Evolutionary conservation across 805 yeast species (phyloP), one percentile per base, ranked within the genome.

Genomic region (Ogataea chonburiensis): DNA sequence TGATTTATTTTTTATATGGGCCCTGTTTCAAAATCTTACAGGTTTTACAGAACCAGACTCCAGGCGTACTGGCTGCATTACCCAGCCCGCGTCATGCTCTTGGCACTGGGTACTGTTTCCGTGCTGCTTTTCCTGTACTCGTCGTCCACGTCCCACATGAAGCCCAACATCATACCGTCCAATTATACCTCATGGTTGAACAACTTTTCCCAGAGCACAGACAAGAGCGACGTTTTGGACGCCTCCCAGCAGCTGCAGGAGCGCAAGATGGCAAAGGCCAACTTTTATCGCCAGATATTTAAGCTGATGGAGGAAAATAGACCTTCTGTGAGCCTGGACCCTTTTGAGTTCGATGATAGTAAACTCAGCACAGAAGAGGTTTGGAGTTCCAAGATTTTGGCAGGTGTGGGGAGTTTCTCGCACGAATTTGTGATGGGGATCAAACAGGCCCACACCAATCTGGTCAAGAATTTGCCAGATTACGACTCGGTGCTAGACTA

Each of bases 401-500:
- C 45, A 11, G 24, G 27, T 17, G 29, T 48, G 13, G 50, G 48
- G 15, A 32, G 35, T 24, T 51, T 48, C 17, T 25, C 55, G 11
- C 20, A 21, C 12, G 54, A 50, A 3, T 53, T 53, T 28, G 26
- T 51, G 8, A 34, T 28, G 28, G 49, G 73, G 18, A 56, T 60
- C 8, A 60, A 60, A 3, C 53, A 53, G 0, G 75, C 75, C 40
- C 56, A 51, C 38, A 17, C 40, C 2, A 30, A 29, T 9, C 43
- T 40, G 12, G 52, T 75, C 17, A 48, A 50, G 2, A 55, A 64
- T n/a, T 31, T 72, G 68, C 32, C 68, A 65, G 39, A 56, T 49
- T 21, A 60, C 55, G 29, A 55, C 74, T 38, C 40, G 4, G 12
- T 45, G 76, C 16, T 43, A 27, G 45, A 43, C 15, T 49, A 46